These are phyloP conservation scores for Curvularia verruculosa DNA, from an alignment of 2,329 filamentous ascomycete species.

Conservation along the genomic window DNA sequence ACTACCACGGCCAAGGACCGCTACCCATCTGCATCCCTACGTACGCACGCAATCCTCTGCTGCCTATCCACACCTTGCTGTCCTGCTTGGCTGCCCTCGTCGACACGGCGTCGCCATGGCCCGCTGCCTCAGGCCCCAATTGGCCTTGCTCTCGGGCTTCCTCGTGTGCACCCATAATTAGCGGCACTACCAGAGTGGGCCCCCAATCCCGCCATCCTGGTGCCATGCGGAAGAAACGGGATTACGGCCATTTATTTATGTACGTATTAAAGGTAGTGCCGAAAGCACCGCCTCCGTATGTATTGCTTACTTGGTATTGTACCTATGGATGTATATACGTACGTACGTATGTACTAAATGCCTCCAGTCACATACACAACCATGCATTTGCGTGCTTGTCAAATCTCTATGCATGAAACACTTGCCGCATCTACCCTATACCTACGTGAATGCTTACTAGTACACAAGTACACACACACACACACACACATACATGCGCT, in stretches of 20 bases:
- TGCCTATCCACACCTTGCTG: background rate
- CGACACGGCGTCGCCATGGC: background rate
- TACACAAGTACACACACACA: background rate
- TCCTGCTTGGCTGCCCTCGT: background rate
- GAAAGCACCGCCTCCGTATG: conserved; percentile 14
- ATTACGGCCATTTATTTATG: conserved; percentile 24
- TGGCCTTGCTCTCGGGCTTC: conserved; percentile 16
- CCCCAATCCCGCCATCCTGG: conserved; percentile 20
- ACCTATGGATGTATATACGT: background rate
- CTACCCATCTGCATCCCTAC: too few relatives aligned
- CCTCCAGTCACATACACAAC: too few relatives aligned
- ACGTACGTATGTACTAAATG: background rate
- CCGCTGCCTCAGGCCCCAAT: conserved; percentile 4
- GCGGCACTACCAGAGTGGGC: conserved; percentile 22
- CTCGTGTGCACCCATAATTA: conserved; percentile 19
- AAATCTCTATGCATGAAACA: too few relatives aligned
- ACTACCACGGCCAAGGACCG: too few relatives aligned
- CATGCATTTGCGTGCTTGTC: background rate
- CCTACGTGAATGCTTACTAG: too few relatives aligned
- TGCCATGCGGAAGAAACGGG: conserved; percentile 31
- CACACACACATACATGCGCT: background rate
- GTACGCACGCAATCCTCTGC: too few relatives aligned
- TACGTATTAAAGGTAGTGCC: conserved; percentile 21
- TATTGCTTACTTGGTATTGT: conserved; percentile 14
- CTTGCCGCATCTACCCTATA: too few relatives aligned